Conservation (phyloP, 2,329 filamentous ascomycete species). For the Exophiala alcalophila region DNA sequence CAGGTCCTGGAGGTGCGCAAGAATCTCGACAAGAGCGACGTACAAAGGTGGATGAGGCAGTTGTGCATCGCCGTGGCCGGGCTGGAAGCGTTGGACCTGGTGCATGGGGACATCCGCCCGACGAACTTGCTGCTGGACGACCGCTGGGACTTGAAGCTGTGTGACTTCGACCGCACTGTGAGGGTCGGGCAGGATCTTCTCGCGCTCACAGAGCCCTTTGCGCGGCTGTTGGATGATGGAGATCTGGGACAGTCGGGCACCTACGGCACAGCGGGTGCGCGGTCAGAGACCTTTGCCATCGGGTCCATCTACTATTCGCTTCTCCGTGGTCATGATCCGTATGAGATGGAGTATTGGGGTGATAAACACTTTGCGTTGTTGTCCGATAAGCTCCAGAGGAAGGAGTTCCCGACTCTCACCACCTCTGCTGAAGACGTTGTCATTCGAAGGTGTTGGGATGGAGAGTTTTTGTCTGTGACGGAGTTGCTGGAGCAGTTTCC, state of each 20-base stretch:
- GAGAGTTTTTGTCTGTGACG: not conserved
- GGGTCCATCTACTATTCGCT: conserved; percentile 8
- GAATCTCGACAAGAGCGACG: not conserved
- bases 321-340: conserved; percentile 6
- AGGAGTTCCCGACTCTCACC: conserved; percentile 2
- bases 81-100: not conserved
- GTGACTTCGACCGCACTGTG: not conserved
- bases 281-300: conserved; percentile 7
- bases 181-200: not conserved
- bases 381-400: conserved; percentile 3
- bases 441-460: conserved; percentile 5
- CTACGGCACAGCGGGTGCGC: conserved; percentile 9
- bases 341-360: conserved; percentile 2
- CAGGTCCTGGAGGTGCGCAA: not conserved
- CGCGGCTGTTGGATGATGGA: not conserved
- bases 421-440: not conserved
- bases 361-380: conserved; percentile 2
- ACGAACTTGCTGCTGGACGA: not conserved
- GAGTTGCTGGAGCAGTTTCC: conserved; percentile 2
- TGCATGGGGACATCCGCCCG: not conserved
- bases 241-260: conserved; percentile 1
- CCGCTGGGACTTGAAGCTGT: not conserved
- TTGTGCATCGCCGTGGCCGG: not conserved
- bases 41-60: not conserved
- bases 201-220: not conserved